Evolutionary conservation across 2,329 filamentous ascomycete genomes (phyloP), one percentile per base, ranked within the genome.

Genomic region (Talaromyces rugulosus): DNA sequence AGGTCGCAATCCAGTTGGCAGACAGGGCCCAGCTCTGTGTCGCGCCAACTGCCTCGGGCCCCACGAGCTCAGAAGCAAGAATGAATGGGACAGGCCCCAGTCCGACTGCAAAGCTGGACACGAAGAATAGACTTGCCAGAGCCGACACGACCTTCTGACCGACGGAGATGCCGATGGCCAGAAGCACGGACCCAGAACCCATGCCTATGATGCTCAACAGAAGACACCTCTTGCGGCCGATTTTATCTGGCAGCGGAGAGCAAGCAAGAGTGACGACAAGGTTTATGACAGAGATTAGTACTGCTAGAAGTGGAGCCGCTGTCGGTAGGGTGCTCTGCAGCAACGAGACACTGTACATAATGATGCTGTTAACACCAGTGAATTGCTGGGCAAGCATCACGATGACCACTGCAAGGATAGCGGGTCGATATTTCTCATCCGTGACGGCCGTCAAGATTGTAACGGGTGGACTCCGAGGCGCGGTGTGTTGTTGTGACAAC

Each of bases 341-440:
- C 1, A 99, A 86, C 0, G 91, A 92, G 5, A 98, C 95, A 2
- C 93, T 96, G 77, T 99, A 99, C 93, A 99, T 97, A 77, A 98
- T 90, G 71, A 98, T 94, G 62, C 90, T 94, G 83, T 99, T 98
- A 79, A 98, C 94, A 54, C 92, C 94, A 62, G 90, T 94, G 42
- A 97, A 82, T 74, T 99, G 95, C 74, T 98, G 95, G 0, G 91
- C 89, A 62, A 93, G 83, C 93, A 98, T 97, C 67, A 96, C 88
- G 0, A 91, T 92, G 12, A 96, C 84, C 3, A 96, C 91, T 4
- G 93, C 92, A 63, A 95, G 82, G 59, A 96, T 88, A 58, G 89
- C 89, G 0, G 87, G 88, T 3, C 88, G 85, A 69, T 90, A 90
- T 8, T 85, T 78, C 0, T 87, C 83, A 67, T 94, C 85, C 28